Evolutionary conservation across 257 asterid species (phyloP), one percentile per base, ranked within the genome.

Genomic region (Nicotiana tabacum): DNA sequence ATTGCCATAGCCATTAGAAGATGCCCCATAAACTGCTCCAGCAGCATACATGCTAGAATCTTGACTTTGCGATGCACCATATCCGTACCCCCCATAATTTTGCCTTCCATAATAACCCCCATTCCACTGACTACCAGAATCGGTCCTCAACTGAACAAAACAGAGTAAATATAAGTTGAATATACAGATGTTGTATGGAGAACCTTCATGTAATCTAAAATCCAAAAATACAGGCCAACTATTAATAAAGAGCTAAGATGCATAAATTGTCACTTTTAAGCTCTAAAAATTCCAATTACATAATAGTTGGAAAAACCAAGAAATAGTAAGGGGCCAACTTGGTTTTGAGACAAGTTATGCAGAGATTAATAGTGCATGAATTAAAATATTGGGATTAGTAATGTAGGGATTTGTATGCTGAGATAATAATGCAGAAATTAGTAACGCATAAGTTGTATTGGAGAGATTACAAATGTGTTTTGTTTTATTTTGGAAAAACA

Each of bases 51-150:
- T 84, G 80, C 51, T 43, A 43, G 83, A 67, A 57, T 84, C 89
- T 81, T 86, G 88, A 78, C 72, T 70, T 46, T 85, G 85, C 4
- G 83, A 80, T 83, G 83, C 83, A 46, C 76, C 66, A 29, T 93
- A 90, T 85, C 95, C 97, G 64, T 93, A 91, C 8, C 98, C 96
- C 46, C 89, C 91, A 89, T 92, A 89, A 10, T 87, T 92, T 80
- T 94, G 97, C 87, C 92, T 91, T 79, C 90, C 95, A 57, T 92
- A 84, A 88, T 87, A 90, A 48, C 84, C 87, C 46, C 95, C 96
- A 1, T 89, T 90, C 94, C 96, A 87, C 9, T 91, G 91, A 58
- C 92, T 85, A 39, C 87, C 87, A 30, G 84, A 82, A 57, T 94
- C 98, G 78, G 83, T 83, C 86, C 93, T 93, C 58, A 87, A 84